Percentiles rank a stretch among this genome's conserved stretches.
These are phyloP conservation scores for Brachypodium distachyon DNA, from an alignment of 202 grass and related monocot species.

Conservation along the genomic window DNA sequence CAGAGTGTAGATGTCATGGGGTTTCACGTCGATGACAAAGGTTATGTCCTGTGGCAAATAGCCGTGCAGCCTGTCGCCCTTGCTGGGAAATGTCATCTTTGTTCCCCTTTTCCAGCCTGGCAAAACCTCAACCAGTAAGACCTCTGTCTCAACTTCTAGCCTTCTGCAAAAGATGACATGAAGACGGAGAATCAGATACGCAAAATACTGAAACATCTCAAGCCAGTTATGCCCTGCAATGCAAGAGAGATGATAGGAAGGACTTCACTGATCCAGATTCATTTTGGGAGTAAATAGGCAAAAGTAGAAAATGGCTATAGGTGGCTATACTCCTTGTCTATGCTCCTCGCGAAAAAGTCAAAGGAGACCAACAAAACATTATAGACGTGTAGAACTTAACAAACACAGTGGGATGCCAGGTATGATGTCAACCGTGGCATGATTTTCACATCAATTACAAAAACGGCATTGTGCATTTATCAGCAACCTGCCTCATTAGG, in stretches of 20 bases:
- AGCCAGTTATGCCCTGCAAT: not conserved
- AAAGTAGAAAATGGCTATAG: not conserved
- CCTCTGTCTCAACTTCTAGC: slow-evolving; percentile 39
- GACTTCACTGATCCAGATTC: not conserved
- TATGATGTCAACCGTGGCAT: not conserved
- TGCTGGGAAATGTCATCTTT: slow-evolving; percentile 55
- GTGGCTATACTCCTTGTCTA: not conserved
- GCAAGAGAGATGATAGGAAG: slow-evolving; percentile 3
- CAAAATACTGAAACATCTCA: not conserved
- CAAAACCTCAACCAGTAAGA: slow-evolving; percentile 44
- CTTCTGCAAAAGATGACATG: slow-evolving; percentile 24
- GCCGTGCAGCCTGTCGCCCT: slow-evolving; percentile 34
- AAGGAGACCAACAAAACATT: not conserved
- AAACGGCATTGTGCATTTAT: slow-evolving; percentile 4
- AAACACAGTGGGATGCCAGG: not conserved
- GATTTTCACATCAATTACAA: slow-evolving; percentile 11
- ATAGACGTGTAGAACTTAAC: not conserved
- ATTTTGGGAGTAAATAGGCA: not conserved
- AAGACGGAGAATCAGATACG: not conserved
- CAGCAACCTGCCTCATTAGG: not conserved
- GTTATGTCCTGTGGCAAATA: slow-evolving; percentile 46
- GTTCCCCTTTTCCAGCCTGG: slow-evolving; percentile 67
- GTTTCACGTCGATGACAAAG: slow-evolving; percentile 46
- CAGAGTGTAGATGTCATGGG: slow-evolving; percentile 48
- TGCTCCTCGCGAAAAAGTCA: not conserved